phyloP scores from a whole-genome alignment of 495 filamentous ascomycete species.

The Terfezia boudieri region DNA sequence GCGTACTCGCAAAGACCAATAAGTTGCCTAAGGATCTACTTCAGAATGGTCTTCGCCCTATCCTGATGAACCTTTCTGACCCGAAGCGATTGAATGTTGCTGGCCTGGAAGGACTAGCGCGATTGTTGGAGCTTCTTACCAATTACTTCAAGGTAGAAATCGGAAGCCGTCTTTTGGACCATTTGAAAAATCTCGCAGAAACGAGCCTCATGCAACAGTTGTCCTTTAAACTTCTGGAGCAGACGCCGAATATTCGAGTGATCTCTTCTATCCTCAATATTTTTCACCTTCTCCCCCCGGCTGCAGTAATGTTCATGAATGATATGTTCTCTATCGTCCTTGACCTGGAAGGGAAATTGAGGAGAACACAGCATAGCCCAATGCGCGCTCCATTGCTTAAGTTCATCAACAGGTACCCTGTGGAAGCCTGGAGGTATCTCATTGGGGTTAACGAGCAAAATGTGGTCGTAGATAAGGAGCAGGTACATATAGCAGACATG shows the following conservation, averaged over 20 bases:
- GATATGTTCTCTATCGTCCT: conserved; percentile 69
- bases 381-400: conserved; percentile 83
- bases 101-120: conserved; percentile 73
- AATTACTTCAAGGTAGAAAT: conserved; percentile 99
- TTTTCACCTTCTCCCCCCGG: conserved; percentile 77
- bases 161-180: conserved; percentile 67
- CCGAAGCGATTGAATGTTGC: conserved; percentile 73
- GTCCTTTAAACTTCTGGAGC: conserved; percentile 82
- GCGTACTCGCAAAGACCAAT: conserved; percentile 64
- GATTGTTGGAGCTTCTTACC: conserved; percentile 69
- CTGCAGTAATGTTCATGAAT: conserved; percentile 76
- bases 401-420: conserved; percentile 79
- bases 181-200: conserved; percentile 80
- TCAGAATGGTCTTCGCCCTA: conserved; percentile 81
- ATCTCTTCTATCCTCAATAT: conserved; percentile 87
- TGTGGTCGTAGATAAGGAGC: not conserved
- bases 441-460: conserved; percentile 9
- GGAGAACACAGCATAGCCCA: conserved; percentile 78
- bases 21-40: conserved; percentile 90
- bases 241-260: conserved; percentile 74
- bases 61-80: conserved; percentile 87
- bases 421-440: conserved; percentile 66
- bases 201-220: conserved; percentile 57
- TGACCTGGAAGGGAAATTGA: conserved; percentile 64
- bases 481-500: conserved; percentile 50